These are phyloP conservation scores for Bisporella sp. DNA, from an alignment of 2,329 filamentous ascomycete species.

Conservation along the genomic window DNA sequence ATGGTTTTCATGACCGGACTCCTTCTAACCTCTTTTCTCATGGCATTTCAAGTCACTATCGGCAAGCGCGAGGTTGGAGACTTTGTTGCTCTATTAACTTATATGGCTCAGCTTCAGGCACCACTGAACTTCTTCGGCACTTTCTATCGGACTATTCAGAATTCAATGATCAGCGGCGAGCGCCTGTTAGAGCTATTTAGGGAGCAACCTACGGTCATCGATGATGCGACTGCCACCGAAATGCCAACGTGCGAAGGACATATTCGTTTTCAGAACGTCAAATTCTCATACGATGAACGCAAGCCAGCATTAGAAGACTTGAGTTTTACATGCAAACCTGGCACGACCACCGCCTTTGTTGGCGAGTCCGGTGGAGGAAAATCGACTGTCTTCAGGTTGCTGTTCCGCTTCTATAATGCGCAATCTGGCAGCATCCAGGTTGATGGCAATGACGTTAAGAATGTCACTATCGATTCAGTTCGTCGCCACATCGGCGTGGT, in stretches of 20 bases:
- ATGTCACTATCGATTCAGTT: constrained; percentile 89
- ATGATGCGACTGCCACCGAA: constrained; percentile 57
- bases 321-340: constrained; percentile 77
- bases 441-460: constrained; percentile 76
- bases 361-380: constrained; percentile 96
- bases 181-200: constrained; percentile 94
- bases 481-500: constrained; percentile 90
- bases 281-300: constrained; percentile 83
- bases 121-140: constrained; percentile 86
- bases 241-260: constrained; percentile 68
- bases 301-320: constrained; percentile 80
- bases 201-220: constrained; percentile 85
- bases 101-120: constrained; percentile 72
- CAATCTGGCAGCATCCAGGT: constrained; percentile 73
- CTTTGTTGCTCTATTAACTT: constrained; percentile 68
- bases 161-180: constrained; percentile 95
- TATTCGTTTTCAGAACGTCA: constrained; percentile 81
- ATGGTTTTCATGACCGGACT: constrained; percentile 74
- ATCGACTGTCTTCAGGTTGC: constrained; percentile 88
- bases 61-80: constrained; percentile 59
- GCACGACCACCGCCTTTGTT: constrained; percentile 91
- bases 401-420: constrained; percentile 95
- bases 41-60: constrained; percentile 68
- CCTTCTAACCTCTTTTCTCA: constrained; percentile 64
- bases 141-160: constrained; percentile 93